These are phyloP conservation scores for Eucalyptus shirleyi DNA, from an alignment of 345 rosid genomes.

Conservation along the genomic window DNA sequence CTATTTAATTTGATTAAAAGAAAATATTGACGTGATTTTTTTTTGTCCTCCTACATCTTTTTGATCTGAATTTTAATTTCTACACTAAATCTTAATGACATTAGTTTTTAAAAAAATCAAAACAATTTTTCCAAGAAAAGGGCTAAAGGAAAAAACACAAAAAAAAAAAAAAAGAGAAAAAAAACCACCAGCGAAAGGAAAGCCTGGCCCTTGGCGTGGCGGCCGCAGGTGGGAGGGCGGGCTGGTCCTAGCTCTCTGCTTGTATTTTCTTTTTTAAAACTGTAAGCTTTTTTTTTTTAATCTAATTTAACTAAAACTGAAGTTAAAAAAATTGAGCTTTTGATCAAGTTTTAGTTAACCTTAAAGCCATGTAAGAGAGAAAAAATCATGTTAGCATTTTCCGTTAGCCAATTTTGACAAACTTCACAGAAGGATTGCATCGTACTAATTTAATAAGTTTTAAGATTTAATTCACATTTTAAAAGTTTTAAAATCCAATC, in stretches of 20 bases:
- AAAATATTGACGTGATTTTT: no score
- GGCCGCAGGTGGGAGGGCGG: neutral
- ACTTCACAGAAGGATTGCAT: neutral
- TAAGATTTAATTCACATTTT: no score
- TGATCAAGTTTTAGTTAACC: neutral
- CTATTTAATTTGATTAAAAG: no score
- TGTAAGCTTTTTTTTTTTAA: no score
- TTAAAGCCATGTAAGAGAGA: neutral
- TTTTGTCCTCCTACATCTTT: neutral
- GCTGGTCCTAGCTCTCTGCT: neutral
- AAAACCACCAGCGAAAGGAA: neutral
- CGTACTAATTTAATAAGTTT: no score
- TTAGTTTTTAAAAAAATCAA: neutral
- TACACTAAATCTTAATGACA: no score
- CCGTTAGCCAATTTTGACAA: neutral
- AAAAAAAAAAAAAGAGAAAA: rapidly evolving
- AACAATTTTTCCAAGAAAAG: neutral
- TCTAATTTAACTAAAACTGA: neutral
- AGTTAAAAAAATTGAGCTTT: neutral
- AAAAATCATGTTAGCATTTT: neutral
- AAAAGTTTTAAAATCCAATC: no score
- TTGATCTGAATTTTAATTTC: no score
- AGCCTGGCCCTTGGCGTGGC: no score
- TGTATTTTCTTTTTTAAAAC: no score
- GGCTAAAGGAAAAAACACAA: neutral